phyloP scores from a whole-genome alignment of 345 rosid species.

The Anacardium occidentale region DNA sequence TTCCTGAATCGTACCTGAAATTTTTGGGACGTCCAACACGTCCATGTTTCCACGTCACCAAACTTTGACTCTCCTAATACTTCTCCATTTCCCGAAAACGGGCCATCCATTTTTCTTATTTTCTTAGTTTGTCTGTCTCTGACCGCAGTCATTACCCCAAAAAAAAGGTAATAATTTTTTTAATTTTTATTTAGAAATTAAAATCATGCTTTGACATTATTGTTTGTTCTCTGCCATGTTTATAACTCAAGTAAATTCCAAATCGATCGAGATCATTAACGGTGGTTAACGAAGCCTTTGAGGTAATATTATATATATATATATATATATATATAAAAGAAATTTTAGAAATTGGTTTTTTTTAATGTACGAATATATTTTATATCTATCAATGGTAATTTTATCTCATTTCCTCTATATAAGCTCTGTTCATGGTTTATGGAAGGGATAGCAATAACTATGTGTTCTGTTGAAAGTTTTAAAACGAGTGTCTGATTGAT shows the following conservation, averaged over 20 bases:
- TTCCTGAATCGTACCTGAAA: constrained; percentile 38
- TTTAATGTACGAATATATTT: neutral
- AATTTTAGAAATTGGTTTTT: neutral
- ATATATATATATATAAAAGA: constrained; percentile 23
- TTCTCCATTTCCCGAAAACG: constrained; percentile 11
- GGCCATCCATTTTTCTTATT: constrained; percentile 25
- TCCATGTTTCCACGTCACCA: constrained; percentile 55
- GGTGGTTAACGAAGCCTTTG: constrained; percentile 25
- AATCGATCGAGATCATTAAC: constrained; percentile 24
- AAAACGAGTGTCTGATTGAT: constrained; percentile 4
- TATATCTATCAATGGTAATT: constrained; percentile 8
- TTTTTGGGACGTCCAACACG: constrained; percentile 24
- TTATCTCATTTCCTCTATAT: constrained; percentile 6
- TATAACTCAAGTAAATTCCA: constrained; percentile 3
- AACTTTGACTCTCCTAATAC: constrained; percentile 15
- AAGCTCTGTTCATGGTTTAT: neutral
- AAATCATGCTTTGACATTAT: constrained; percentile 15
- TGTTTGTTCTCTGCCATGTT: constrained; percentile 13
- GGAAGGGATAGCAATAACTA: neutral
- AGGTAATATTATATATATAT: constrained; percentile 16
- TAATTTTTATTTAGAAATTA: neutral
- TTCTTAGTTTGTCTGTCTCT: constrained; percentile 18
- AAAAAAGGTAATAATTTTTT: neutral
- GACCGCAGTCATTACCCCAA: constrained; percentile 16
- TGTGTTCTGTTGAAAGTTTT: neutral